Conservation (phyloP, 1,139 yeast genomes). For the Lodderomyces orthopsilosis region DNA sequence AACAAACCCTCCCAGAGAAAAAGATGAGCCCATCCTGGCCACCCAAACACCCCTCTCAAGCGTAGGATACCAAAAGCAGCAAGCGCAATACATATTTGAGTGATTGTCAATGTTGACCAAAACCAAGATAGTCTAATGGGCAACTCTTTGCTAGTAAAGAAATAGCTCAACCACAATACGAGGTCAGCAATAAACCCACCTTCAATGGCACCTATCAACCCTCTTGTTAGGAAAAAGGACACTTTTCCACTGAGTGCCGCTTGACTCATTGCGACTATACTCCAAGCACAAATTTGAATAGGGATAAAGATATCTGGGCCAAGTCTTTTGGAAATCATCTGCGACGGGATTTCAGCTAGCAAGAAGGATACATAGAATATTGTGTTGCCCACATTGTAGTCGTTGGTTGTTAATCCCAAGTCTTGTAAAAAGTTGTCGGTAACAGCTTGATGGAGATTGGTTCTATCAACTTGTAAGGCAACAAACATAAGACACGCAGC, state of each 20-base stretch:
- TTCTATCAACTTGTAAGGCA: slow-evolving; percentile 34
- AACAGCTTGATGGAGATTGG: slow-evolving; percentile 31
- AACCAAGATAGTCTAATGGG: slow-evolving; percentile 24
- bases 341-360: slow-evolving; percentile 34
- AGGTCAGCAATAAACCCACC: slow-evolving; percentile 35
- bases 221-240: slow-evolving; percentile 27
- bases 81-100: slow-evolving; percentile 36
- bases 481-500: slow-evolving; percentile 30
- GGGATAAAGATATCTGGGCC: slow-evolving; percentile 36
- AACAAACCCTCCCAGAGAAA: slow-evolving; percentile 62
- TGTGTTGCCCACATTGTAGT: slow-evolving; percentile 33
- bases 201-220: slow-evolving; percentile 27
- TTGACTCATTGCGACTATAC: slow-evolving; percentile 29
- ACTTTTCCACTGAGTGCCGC: slow-evolving; percentile 23
- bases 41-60: slow-evolving; percentile 12
- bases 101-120: slow-evolving; percentile 17
- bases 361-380: slow-evolving; percentile 28
- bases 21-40: slow-evolving; percentile 62
- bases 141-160: slow-evolving; percentile 27
- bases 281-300: slow-evolving; percentile 32
- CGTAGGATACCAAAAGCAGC: slow-evolving; percentile 32
- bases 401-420: slow-evolving; percentile 26
- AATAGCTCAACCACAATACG: slow-evolving; percentile 26
- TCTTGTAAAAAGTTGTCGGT: slow-evolving; percentile 31
- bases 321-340: slow-evolving; percentile 28